phyloP scores from a whole-genome alignment of 1,139 yeast species.

The Nakaseomyces uthaithaninus region DNA sequence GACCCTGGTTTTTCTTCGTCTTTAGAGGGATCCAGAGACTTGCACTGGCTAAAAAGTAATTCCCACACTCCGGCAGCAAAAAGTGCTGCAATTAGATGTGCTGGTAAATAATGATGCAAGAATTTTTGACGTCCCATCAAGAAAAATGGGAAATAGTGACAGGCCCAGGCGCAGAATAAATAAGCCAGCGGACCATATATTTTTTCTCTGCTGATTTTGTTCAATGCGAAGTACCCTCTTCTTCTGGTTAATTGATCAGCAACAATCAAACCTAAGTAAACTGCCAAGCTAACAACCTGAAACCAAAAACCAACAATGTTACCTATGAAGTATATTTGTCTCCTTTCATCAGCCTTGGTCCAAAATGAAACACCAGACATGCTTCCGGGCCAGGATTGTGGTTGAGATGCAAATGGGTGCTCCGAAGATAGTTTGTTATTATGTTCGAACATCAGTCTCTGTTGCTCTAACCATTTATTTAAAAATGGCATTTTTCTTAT shows the following conservation, averaged over 20 bases:
- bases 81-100: conserved; percentile 82
- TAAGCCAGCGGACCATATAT: conserved; percentile 78
- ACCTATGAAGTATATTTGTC: conserved; percentile 85
- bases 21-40: conserved; percentile 27
- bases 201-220: conserved; percentile 57
- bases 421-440: conserved; percentile 79
- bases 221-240: conserved; percentile 55
- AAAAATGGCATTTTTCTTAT: conserved; percentile 61
- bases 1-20: conserved; percentile 29
- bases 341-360: conserved; percentile 59
- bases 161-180: conserved; percentile 77
- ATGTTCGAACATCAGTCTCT: conserved; percentile 81
- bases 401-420: conserved; percentile 95
- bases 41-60: conserved; percentile 61
- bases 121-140: conserved; percentile 90
- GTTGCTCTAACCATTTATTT: conserved; percentile 84
- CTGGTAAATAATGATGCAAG: conserved; percentile 93
- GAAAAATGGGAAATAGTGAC: conserved; percentile 86
- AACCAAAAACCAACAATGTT: conserved; percentile 91
- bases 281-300: conserved; percentile 59
- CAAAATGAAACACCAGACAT: conserved; percentile 92
- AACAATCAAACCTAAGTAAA: conserved; percentile 52
- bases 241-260: conserved; percentile 76
- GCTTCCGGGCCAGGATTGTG: conserved; percentile 90
- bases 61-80: conserved; percentile 79